Evolutionary conservation across 2,329 filamentous ascomycete species (phyloP), one percentile per base, ranked within the genome.

Genomic region (Aspergillus sp.): DNA sequence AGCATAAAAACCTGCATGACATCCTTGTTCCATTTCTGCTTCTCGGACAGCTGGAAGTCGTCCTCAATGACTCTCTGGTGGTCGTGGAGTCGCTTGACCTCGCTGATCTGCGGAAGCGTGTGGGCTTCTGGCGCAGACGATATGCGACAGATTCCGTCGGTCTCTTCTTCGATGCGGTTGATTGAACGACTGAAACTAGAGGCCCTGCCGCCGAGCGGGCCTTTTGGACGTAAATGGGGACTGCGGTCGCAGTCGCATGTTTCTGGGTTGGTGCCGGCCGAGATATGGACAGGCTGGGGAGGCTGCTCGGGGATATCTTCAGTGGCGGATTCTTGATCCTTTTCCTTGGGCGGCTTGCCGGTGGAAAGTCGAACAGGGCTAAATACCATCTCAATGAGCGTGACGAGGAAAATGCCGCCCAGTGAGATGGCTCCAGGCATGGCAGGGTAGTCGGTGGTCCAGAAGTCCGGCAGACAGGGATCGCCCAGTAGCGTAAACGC

Each of bases 1-100:
- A 92, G 82, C 3, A 92, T 81, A 4, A 89, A 83, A 63, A 90
- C 90, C 73, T 92, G 89, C 65, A 90, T 79, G 3, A 89, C 82
- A 71, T 87, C 83, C 66, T 85, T 88, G 67, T 84, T 82, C 72
- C 83, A 80, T 15, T 74, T 80, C 62, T 79, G 71, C 20, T 40
- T 53, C 20, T 57, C 50, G 1, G 49, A 53, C 12, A 57, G 19
- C 9, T 50, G 44, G 12, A 49, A n/a, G 7, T 49, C 46, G 22
- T 45, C 50, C 22, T 45, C 17, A 5, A 44, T 13, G 41, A 37
- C 40, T 11, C n/a, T 45, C 15, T n/a, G 34, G 5, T n/a, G 44
- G 27, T 54, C 45, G 27, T 63, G 49, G 4, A 65, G 51, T 2
- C 61, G 9, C 27, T 63, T 62, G 2, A 57, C 51, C 8, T 65